Percentiles rank a stretch among this genome's conserved stretches.
Conservation (phyloP, 306 rosid species). For the Cucurbita ficifolia region DNA sequence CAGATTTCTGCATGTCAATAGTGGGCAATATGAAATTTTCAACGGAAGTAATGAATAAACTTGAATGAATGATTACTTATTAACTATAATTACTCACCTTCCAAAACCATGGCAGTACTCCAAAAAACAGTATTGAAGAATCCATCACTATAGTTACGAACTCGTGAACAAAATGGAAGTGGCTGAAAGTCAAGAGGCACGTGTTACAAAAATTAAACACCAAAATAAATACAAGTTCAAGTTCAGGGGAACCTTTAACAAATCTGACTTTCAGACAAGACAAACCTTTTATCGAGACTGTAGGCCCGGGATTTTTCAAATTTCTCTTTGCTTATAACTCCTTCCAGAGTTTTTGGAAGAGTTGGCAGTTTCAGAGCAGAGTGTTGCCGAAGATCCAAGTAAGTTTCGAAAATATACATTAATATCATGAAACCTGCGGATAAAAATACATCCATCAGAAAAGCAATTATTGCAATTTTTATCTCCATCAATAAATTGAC, state of each 20-base stretch:
- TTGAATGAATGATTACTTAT: neutral
- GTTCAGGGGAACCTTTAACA: neutral
- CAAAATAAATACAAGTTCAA: neutral
- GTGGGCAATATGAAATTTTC: conserved; percentile 4
- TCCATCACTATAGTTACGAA: conserved; percentile 78
- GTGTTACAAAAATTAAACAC: neutral
- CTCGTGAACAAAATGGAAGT: conserved; percentile 82
- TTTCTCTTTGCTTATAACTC: conserved; percentile 88
- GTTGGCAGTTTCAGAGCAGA: conserved; percentile 61
- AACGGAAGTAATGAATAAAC: neutral
- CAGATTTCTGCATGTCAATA: conserved; percentile 59
- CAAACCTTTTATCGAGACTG: conserved; percentile 89
- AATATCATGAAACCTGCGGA: conserved; percentile 76
- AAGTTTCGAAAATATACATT: conserved; percentile 77
- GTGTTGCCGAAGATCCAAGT: conserved; percentile 86
- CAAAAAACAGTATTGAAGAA: conserved; percentile 58
- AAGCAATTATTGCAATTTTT: neutral
- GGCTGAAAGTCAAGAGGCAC: conserved; percentile 35
- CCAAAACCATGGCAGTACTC: conserved; percentile 94
- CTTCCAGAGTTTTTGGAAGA: conserved; percentile 81
- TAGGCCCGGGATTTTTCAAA: conserved; percentile 85
- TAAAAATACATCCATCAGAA: neutral
- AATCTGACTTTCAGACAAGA: conserved; percentile 1
- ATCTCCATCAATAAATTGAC: neutral
- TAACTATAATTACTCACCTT: conserved; percentile 44